Percentiles rank a stretch among this genome's conserved stretches.
Evolutionary conservation across 1,139 yeast species (phyloP).

Genomic region (Scheffersomyces segobiensis): DNA sequence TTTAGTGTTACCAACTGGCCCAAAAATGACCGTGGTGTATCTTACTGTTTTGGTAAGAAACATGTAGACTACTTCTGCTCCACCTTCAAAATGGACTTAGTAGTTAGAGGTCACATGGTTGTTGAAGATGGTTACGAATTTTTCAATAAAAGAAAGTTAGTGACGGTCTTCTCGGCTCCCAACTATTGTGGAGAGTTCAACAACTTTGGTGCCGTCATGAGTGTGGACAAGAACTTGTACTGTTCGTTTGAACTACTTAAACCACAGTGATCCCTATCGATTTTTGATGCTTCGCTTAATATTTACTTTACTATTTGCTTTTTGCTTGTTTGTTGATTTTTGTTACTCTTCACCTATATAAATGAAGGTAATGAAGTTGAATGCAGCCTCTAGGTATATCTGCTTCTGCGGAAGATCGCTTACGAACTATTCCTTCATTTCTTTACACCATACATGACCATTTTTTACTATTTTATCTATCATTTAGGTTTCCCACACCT

Average conservation of each 20-base stretch:
- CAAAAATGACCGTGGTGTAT: constrained; percentile 83
- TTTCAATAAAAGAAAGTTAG: constrained; percentile 72
- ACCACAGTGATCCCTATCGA: constrained; percentile 41
- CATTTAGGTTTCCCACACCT: neutral
- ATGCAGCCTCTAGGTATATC: neutral
- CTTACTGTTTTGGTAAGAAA: constrained; percentile 74
- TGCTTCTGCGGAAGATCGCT: neutral
- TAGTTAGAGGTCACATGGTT: constrained; percentile 90
- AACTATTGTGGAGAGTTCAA: constrained; percentile 91
- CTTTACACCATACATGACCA: neutral
- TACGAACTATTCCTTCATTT: neutral
- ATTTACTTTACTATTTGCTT: neutral
- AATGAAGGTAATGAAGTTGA: neutral
- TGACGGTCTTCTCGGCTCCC: constrained; percentile 85
- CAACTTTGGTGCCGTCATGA: constrained; percentile 90
- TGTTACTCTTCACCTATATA: neutral
- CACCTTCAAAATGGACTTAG: constrained; percentile 71
- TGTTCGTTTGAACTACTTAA: constrained; percentile 83
- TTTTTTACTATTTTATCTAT: neutral
- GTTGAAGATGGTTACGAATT: constrained; percentile 93
- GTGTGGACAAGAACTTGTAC: constrained; percentile 71
- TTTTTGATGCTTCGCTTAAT: neutral
- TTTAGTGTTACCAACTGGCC: constrained; percentile 62
- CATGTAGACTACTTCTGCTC: constrained; percentile 73
- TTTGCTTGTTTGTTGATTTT: neutral